phyloP scores from a whole-genome alignment of 495 filamentous ascomycete genomes.

The Aspergillus steynii region DNA sequence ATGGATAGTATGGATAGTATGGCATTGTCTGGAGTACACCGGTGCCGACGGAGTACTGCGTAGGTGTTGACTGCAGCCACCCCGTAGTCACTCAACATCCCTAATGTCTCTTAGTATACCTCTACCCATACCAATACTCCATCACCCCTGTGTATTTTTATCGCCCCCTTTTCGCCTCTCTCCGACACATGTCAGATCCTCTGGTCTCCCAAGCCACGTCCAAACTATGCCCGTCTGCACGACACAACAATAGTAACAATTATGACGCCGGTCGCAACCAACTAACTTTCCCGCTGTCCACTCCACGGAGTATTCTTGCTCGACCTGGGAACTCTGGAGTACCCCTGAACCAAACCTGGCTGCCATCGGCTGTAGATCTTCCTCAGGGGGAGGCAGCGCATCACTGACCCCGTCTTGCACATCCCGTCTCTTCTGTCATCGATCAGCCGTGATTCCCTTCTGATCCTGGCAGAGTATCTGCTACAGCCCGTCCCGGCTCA shows the following conservation, averaged over 20 bases:
- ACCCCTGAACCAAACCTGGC: constrained; percentile 9
- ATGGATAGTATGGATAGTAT: too few species aligned
- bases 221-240: too few species aligned
- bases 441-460: constrained; percentile 4
- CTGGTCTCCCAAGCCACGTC: neutral
- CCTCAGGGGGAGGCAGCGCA: constrained; percentile 5
- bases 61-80: too few species aligned
- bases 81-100: too few species aligned
- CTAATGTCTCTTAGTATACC: too few species aligned
- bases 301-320: neutral
- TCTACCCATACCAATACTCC: neutral
- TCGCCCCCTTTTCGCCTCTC: neutral
- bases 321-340: neutral
- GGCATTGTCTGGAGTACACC: too few species aligned
- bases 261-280: neutral
- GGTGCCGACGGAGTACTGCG: too few species aligned
- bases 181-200: constrained; percentile 1
- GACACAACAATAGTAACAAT: neutral
- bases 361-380: constrained; percentile 5
- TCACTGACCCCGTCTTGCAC: neutral
- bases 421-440: neutral
- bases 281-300: neutral
- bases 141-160: neutral
- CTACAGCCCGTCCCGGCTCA: neutral
- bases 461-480: neutral